Evolutionary conservation across 345 rosid genomes (phyloP).

Genomic region (Lepidium sativum): DNA sequence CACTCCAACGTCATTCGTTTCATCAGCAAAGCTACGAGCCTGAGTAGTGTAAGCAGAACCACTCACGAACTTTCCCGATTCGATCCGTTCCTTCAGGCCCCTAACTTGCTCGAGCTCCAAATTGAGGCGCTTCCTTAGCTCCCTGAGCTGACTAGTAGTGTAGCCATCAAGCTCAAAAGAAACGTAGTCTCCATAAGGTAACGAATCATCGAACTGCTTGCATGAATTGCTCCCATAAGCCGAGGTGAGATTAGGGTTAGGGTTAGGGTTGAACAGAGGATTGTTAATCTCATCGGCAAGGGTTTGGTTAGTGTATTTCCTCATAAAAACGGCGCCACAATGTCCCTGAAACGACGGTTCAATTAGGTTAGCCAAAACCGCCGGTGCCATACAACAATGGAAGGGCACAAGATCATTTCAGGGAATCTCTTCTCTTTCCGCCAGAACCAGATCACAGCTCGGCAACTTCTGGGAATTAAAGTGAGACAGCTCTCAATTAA

Average conservation of each 20-base stretch:
- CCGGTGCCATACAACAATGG: conserved; percentile 24
- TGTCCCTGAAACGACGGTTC: conserved; percentile 21
- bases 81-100: conserved; percentile 43
- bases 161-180: conserved; percentile 60
- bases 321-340: conserved; percentile 26
- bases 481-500: background rate
- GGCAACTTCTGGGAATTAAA: too few species aligned
- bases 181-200: conserved; percentile 35
- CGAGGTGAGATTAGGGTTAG: conserved; percentile 37
- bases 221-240: conserved; percentile 25
- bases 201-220: conserved; percentile 29
- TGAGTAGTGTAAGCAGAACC: conserved; percentile 18
- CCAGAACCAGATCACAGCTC: background rate
- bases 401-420: conserved; percentile 18
- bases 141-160: conserved; percentile 38
- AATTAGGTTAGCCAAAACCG: conserved; percentile 24
- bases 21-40: conserved; percentile 25
- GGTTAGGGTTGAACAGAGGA: conserved; percentile 34
- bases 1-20: conserved; percentile 22
- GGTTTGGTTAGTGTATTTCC: conserved; percentile 22
- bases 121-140: conserved; percentile 48
- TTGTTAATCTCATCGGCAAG: background rate
- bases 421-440: background rate
- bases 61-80: conserved; percentile 28
- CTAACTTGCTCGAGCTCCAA: conserved; percentile 71